Percentiles rank a stretch among this genome's conserved stretches.
These are phyloP conservation scores for Solanum corneliomulleri DNA, from an alignment of 257 asterid species.

Conservation along the genomic window DNA sequence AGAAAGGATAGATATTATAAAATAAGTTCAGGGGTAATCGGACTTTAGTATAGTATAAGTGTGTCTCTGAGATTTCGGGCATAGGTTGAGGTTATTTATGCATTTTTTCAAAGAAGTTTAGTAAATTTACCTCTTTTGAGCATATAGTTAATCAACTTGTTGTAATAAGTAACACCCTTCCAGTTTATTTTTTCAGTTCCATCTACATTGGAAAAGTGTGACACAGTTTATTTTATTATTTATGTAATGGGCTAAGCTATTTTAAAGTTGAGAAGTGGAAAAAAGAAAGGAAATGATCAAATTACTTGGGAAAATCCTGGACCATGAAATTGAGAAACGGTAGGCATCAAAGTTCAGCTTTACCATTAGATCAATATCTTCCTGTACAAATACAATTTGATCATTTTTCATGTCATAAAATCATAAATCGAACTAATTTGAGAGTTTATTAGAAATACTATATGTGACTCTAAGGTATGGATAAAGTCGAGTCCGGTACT, in stretches of 20 bases:
- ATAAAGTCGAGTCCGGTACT: accelerated
- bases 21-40: too few relatives aligned
- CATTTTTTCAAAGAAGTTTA: too few relatives aligned
- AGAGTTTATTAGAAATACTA: neutral
- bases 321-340: constrained; percentile 65
- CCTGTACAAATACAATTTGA: constrained; percentile 13
- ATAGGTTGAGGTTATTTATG: too few relatives aligned
- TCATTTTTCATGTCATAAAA: neutral
- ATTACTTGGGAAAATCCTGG: constrained; percentile 60
- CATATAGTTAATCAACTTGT: constrained; percentile 8
- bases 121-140: constrained; percentile 4
- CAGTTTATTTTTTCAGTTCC: constrained; percentile 11
- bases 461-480: neutral
- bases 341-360: constrained; percentile 45
- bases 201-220: neutral
- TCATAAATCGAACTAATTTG: neutral
- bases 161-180: constrained; percentile 9
- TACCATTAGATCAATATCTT: constrained; percentile 45
- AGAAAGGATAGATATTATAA: too few relatives aligned
- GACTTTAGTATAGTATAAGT: too few relatives aligned
- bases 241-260: neutral
- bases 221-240: neutral
- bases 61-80: too few relatives aligned
- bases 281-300: neutral
- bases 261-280: neutral